Conservation (phyloP, 306 rosid genomes). For the Senna siamea region DNA sequence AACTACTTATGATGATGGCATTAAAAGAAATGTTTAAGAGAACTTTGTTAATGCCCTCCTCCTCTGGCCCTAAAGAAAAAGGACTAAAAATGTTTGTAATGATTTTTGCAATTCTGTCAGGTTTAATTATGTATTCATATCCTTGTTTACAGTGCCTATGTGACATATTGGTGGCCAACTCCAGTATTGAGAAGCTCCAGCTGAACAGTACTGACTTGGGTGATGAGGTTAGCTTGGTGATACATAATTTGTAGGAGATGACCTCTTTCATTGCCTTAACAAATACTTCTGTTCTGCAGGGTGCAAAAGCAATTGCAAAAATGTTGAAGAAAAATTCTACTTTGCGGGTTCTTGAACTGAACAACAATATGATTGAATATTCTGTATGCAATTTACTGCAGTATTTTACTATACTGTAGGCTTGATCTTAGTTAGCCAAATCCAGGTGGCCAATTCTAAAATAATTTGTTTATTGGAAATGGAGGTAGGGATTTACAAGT, state of each 20-base stretch:
- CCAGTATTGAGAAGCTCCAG: constrained; percentile 82
- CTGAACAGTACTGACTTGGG: constrained; percentile 91
- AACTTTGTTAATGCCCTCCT: constrained; percentile 1
- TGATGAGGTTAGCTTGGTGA: constrained; percentile 81
- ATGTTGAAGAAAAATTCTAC: constrained; percentile 85
- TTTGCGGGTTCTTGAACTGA: constrained; percentile 82
- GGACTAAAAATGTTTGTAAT: constrained; percentile 13
- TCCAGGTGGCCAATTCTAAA: constrained; percentile 37
- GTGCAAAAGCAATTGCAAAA: constrained; percentile 90
- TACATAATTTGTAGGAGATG: constrained; percentile 16
- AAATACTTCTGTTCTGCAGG: constrained; percentile 57
- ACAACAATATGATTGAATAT: constrained; percentile 93
- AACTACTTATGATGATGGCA: constrained; percentile 22
- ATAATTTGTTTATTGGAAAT: constrained; percentile 48
- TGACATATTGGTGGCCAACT: constrained; percentile 71
- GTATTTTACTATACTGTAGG: constrained; percentile 32
- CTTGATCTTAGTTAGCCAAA: constrained; percentile 11
- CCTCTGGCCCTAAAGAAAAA: constrained; percentile 26
- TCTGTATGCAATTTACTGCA: constrained; percentile 66
- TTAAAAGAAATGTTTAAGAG: constrained; percentile 16
- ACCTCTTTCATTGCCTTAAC: constrained; percentile 33
- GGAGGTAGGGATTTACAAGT: constrained; percentile 95
- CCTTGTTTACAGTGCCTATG: constrained; percentile 73
- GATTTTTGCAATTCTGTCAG: constrained; percentile 24
- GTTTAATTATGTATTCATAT: constrained; percentile 35